Base-by-base conservation (phyloP, 768 basidiomycete species). In the Tephrocybe sp. region DNA sequence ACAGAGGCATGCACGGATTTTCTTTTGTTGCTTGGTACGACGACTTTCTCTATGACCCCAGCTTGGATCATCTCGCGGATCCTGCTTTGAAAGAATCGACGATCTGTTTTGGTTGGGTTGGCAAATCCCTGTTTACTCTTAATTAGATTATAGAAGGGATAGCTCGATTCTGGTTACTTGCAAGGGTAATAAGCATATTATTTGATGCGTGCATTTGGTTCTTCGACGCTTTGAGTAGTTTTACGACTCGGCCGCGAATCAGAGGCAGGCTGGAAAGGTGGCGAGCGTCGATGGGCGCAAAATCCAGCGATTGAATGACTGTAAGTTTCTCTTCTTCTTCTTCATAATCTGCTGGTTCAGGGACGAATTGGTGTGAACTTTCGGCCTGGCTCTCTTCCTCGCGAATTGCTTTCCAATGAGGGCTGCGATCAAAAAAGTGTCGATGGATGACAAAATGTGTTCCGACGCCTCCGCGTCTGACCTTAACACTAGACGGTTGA, bases 371-470 rank as follows among this genome's bases (percentile, higher is more conserved):
- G 27, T 59, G 62, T 2, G 54, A 60, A 31, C 64, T 66, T 52
- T 75, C 71, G n/a, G 76, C 80, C 43, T 70, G 67, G 39, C 63
- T 69, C 63, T 87, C 86, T 67, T 90, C 89, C 15, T 83, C 79
- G 11, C 82, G 79, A 48, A 92, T 85, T 47, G 76, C 79, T 59
- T 83, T 79, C 90, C 90, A 92, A n/a, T 80, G 73, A 0, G 80
- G 72, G 58, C 80, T 88, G 30, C 78, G 75, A 42, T 90, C 84
- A 59, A 85, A 88, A 64, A 93, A 94, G 62, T 93, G 83, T 57
- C 79, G 86, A 69, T 92, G 92, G 38, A 95, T 81, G 61, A 80
- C 82, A 52, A 88, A 80, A 63, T 94, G 81, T 24, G 82, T 80
- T 21, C 88, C 87, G 13, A 88, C 76, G 15, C 89, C 88, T 9